Base-by-base conservation (phyloP, 371 early-diverging fungal species). In the Synchytrium microbalum region DNA sequence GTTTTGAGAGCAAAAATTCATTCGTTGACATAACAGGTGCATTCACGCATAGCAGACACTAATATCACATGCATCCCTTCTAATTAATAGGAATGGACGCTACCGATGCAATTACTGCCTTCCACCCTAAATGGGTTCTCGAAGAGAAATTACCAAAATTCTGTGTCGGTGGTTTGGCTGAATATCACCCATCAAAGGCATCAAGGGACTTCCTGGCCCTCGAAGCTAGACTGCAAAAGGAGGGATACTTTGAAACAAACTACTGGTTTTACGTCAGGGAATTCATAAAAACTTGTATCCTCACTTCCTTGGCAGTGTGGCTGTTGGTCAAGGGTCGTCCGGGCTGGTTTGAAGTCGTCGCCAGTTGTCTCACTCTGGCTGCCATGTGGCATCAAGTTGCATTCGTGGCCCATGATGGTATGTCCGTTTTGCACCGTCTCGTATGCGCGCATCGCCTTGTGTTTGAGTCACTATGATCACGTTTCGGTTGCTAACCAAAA, bases 341-440 rank as follows among this genome's bases (percentile, higher is more conserved):
- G 5, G 46, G 46, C 5, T 38, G 46, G 46, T 5, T 38, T 5
- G 5, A 5, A 10, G 46, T 19, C 46, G 19, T 86, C 46, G 54
- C 75, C 13, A 83, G 84, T 31, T 88, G 86, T 3, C 61, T 84
- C 23, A 81, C 79, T 46, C 73, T 86, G 59, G 91, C 86, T 14
- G 65, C 79, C 51, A 84, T 94, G 67, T 96, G 97, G 96, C 95
- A 95, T 66, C 94, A 94, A 73, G 75, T 88, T 32, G 88, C 93
- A 16, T 95, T 96, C 71, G 83, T 88, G 23, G 95, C 90, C 5
- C 97, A 96, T 69, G 97, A 96, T 73, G 87, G 72, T 71, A 56
- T 1, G 32, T 46, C 54, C 25, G 24, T 25, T 23, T 19, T 29
- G 32, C n/a, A 16, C 16, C 16, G n/a, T 16, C 52, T 51, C 52